Percentiles rank a stretch among this genome's conserved stretches.
Evolutionary conservation across 805 yeast genomes (phyloP).

Genomic region (Zygoascus biomembranicola): DNA sequence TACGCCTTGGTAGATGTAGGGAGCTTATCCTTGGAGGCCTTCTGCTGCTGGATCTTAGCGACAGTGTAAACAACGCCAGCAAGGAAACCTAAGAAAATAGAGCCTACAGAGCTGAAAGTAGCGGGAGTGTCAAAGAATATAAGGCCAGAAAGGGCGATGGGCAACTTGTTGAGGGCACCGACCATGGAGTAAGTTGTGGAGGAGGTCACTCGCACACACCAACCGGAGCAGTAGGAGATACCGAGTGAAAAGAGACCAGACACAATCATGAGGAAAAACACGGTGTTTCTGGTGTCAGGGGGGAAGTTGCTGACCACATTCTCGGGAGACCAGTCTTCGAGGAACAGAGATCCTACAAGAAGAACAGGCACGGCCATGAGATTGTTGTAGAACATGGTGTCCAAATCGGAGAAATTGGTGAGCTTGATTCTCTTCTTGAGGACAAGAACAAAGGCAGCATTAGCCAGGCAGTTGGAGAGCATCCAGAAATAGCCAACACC

Average conservation of each 20-base stretch:
- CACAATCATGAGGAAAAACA: slow-evolving; percentile 74
- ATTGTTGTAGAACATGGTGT: slow-evolving; percentile 97
- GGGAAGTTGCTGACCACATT: slow-evolving; percentile 79
- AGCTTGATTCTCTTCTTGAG: slow-evolving; percentile 98
- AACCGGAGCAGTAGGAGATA: slow-evolving; percentile 97
- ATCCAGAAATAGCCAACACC: slow-evolving; percentile 87
- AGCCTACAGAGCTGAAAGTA: slow-evolving; percentile 83
- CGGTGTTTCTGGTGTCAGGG: slow-evolving; percentile 53
- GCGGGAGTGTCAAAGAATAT: slow-evolving; percentile 91
- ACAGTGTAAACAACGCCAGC: slow-evolving; percentile 95
- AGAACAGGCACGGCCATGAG: slow-evolving; percentile 87
- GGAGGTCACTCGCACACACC: slow-evolving; percentile 99
- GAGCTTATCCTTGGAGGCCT: slow-evolving; percentile 23
- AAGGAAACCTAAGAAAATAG: slow-evolving; percentile 86
- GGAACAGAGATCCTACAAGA: slow-evolving; percentile 58
- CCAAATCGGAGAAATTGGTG: slow-evolving; percentile 85
- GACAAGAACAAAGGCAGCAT: slow-evolving; percentile 86
- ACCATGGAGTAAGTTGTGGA: slow-evolving; percentile 99
- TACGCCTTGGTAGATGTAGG: slow-evolving; percentile 18
- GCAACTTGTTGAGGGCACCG: slow-evolving; percentile 96
- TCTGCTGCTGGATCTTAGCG: slow-evolving; percentile 86
- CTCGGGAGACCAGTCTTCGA: slow-evolving; percentile 89
- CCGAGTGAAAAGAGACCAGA: slow-evolving; percentile 94
- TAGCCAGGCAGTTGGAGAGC: slow-evolving; percentile 87
- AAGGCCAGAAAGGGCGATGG: slow-evolving; percentile 92